phyloP scores from a whole-genome alignment of 2,329 filamentous ascomycete species.

The Microdochium paspali region DNA sequence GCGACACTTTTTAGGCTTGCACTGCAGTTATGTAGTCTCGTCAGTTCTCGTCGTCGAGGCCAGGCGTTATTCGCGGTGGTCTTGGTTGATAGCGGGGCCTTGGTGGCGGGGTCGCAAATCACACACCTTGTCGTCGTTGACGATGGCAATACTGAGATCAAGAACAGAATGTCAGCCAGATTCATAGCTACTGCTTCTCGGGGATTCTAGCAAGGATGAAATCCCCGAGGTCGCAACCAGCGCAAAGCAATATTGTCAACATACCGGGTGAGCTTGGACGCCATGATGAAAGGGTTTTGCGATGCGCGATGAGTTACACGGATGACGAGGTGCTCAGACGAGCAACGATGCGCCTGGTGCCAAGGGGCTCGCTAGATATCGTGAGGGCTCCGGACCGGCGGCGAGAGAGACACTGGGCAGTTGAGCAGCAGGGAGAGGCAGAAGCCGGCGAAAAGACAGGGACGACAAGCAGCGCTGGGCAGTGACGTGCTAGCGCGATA shows the following conservation, averaged over 20 bases:
- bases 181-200: too few species aligned
- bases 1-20: slow-evolving; percentile 95
- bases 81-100: slow-evolving; percentile 4
- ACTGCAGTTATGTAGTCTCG: slow-evolving; percentile 36
- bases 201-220: too few species aligned
- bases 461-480: not conserved
- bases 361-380: not conserved
- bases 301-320: not conserved
- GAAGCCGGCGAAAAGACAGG: not conserved
- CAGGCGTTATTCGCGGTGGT: not conserved
- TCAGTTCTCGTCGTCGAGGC: not conserved
- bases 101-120: slow-evolving; percentile 16
- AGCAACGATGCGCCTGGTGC: not conserved
- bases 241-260: slow-evolving; percentile 16
- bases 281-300: slow-evolving; percentile 42
- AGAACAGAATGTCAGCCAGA: too few species aligned
- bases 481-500: not conserved
- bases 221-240: too few species aligned
- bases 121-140: slow-evolving; percentile 92
- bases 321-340: not conserved
- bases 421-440: not conserved
- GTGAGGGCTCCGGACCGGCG: not conserved
- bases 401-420: not conserved
- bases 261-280: slow-evolving; percentile 92
- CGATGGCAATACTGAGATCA: slow-evolving; percentile 85